Percentiles rank a stretch among this genome's conserved stretches.
phyloP scores from a whole-genome alignment of 2,329 filamentous ascomycete species.

The Fusarium robinianum region DNA sequence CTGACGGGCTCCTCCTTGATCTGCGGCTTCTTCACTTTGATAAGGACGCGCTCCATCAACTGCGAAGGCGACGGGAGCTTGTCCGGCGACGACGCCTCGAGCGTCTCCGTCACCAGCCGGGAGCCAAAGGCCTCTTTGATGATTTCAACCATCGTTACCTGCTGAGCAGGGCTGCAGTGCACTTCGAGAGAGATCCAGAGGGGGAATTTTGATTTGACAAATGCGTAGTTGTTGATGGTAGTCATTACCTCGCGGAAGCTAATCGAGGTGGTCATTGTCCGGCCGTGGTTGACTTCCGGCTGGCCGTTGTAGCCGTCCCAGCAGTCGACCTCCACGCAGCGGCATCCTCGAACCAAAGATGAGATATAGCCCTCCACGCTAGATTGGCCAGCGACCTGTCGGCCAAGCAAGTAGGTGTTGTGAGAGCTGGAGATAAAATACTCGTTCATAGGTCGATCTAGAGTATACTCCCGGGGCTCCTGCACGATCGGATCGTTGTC shows the following conservation, averaged over 20 bases:
- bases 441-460: slow-evolving; percentile 88
- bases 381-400: slow-evolving; percentile 86
- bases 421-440: slow-evolving; percentile 99
- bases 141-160: slow-evolving; percentile 84
- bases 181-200: slow-evolving; percentile 95
- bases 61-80: slow-evolving; percentile 84
- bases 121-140: slow-evolving; percentile 84
- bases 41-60: slow-evolving; percentile 78
- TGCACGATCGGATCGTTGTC: slow-evolving; percentile 70
- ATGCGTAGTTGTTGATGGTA: slow-evolving; percentile 94
- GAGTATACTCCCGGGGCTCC: slow-evolving; percentile 62
- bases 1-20: slow-evolving; percentile 46
- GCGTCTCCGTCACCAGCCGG: slow-evolving; percentile 75
- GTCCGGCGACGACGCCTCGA: slow-evolving; percentile 69
- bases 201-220: slow-evolving; percentile 82
- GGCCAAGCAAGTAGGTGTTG: slow-evolving; percentile 93
- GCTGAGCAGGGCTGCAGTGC: slow-evolving; percentile 83
- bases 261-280: slow-evolving; percentile 85
- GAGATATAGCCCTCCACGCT: slow-evolving; percentile 95
- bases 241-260: slow-evolving; percentile 90
- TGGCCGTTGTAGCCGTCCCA: slow-evolving; percentile 92
- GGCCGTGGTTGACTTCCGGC: slow-evolving; percentile 88
- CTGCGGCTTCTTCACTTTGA: slow-evolving; percentile 88
- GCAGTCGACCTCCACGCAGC: slow-evolving; percentile 96
- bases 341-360: slow-evolving; percentile 84